phyloP scores from a whole-genome alignment of 257 asterid genomes.

The Solanum boliviense region DNA sequence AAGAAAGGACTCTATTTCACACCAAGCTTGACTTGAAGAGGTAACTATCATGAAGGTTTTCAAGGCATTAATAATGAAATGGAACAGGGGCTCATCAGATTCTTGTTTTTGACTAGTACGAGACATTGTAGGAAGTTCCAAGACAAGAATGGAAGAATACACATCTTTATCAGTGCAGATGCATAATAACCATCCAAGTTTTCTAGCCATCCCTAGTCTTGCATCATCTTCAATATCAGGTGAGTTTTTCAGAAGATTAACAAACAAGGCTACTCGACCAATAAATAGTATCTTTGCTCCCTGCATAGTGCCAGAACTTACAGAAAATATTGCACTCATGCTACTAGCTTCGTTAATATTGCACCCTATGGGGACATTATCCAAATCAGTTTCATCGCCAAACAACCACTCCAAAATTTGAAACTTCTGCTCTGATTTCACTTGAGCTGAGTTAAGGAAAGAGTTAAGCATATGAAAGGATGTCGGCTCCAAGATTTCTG shows the following conservation, averaged over 20 bases:
- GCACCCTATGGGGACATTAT: neutral
- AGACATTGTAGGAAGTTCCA: conserved; percentile 31
- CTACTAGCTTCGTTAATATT: conserved; percentile 10
- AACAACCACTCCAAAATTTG: conserved; percentile 75
- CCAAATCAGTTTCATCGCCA: conserved; percentile 19
- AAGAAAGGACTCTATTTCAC: conserved; percentile 59
- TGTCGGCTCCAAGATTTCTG: conserved; percentile 77
- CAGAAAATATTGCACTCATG: conserved; percentile 27
- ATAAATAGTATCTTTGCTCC: conserved; percentile 36
- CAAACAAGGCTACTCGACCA: conserved; percentile 56
- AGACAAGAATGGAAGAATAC: conserved; percentile 44
- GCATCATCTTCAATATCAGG: conserved; percentile 67
- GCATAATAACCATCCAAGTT: conserved; percentile 85
- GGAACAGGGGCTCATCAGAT: conserved; percentile 48
- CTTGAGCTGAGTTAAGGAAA: conserved; percentile 56
- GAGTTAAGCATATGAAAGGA: conserved; percentile 78
- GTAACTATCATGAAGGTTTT: conserved; percentile 66
- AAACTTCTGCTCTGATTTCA: conserved; percentile 51
- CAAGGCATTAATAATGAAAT: conserved; percentile 46
- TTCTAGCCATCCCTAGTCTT: conserved; percentile 50
- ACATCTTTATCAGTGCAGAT: conserved; percentile 49
- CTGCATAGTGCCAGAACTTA: conserved; percentile 28
- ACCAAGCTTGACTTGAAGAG: conserved; percentile 67
- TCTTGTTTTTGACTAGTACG: conserved; percentile 40
- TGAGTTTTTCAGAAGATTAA: conserved; percentile 50